Percentiles rank a stretch among this genome's conserved stretches.
Evolutionary conservation across 129 eudicot genomes (phyloP).

Genomic region (Flaveria brownii): DNA sequence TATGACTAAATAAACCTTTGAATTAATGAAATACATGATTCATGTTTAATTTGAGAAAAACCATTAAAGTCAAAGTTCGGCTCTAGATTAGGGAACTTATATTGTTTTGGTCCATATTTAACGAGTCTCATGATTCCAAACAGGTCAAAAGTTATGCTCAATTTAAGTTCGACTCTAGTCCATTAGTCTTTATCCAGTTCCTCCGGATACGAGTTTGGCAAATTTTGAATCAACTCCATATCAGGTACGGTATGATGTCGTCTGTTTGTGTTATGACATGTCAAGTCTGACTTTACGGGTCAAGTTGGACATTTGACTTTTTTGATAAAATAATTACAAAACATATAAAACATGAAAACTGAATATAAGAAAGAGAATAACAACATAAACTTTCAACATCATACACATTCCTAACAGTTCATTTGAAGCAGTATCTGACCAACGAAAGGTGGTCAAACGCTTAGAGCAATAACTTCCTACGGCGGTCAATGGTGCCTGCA

Average conservation of each 20-base stretch:
- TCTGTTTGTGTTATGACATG: neutral
- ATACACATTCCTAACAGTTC: constrained; percentile 60
- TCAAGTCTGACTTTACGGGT: neutral
- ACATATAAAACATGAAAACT: constrained; percentile 1
- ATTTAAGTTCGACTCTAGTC: neutral
- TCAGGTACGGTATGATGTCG: neutral
- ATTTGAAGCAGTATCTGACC: constrained; percentile 81
- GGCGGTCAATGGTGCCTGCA: constrained; percentile 37
- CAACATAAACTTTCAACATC: constrained; percentile 11
- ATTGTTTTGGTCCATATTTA: neutral
- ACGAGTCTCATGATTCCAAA: neutral
- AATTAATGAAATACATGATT: neutral
- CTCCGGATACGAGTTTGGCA: neutral
- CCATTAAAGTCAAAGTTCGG: neutral
- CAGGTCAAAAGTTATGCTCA: neutral
- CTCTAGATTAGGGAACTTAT: neutral
- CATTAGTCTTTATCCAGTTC: neutral
- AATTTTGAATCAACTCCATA: neutral
- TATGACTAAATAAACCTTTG: neutral
- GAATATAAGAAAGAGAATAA: neutral
- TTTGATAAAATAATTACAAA: neutral
- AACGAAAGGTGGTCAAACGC: constrained; percentile 86
- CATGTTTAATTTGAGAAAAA: neutral
- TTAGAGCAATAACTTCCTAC: constrained; percentile 87
- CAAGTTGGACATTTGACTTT: neutral